Evolutionary conservation across 169 alveolate species (phyloP).

Genomic region (Eimeria tenella): DNA sequence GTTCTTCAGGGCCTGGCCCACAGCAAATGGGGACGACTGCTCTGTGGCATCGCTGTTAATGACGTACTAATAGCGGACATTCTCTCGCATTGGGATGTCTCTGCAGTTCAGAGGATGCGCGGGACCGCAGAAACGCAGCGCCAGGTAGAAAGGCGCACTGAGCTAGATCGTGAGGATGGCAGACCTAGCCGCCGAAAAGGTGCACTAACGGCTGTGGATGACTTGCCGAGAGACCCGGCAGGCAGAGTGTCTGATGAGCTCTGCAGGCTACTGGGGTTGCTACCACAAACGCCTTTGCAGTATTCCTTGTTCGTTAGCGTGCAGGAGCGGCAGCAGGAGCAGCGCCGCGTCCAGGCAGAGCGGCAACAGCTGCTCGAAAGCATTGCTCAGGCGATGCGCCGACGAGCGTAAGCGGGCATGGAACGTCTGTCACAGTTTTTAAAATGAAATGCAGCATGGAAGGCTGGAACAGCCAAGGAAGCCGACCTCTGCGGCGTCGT

Average conservation of each 20-base stretch:
- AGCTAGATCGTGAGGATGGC: neutral
- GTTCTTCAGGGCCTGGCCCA: constrained; percentile 2
- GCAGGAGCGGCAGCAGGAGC: constrained; percentile 5
- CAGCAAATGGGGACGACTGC: constrained; percentile 42
- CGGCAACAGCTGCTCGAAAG: constrained; percentile 20
- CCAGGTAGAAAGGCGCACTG: neutral
- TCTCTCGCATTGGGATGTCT: constrained; percentile 8
- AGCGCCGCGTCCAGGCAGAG: constrained; percentile 47
- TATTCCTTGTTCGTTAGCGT: neutral
- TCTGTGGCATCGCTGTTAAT: neutral
- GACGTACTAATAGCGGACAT: constrained; percentile 10
- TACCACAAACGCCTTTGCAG: neutral
- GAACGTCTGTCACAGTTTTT: too few relatives aligned
- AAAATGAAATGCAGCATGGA: too few relatives aligned
- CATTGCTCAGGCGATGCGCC: constrained; percentile 31
- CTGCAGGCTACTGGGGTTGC: neutral
- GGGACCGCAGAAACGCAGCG: neutral
- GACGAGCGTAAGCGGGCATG: neutral
- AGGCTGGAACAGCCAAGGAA: too few relatives aligned
- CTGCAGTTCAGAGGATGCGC: neutral
- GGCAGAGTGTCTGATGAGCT: constrained; percentile 19
- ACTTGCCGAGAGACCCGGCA: constrained; percentile 1
- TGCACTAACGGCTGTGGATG: neutral
- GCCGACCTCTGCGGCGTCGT: too few relatives aligned
- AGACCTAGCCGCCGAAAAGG: neutral